Evolutionary conservation across 1,139 yeast genomes (phyloP).

Genomic region (Candida albicans): DNA sequence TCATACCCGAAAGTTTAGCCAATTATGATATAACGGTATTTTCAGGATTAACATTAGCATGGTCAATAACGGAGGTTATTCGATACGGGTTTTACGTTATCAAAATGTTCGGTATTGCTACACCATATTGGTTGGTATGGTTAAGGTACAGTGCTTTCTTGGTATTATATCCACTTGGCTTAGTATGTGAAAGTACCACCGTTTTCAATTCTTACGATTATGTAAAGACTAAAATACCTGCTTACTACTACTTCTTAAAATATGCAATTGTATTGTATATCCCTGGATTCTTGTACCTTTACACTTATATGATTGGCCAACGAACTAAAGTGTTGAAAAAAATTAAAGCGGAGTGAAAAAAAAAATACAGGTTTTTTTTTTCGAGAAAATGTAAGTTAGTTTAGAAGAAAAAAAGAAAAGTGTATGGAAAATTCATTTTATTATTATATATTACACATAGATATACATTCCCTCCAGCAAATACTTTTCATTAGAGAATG

Average conservation of each 20-base stretch:
- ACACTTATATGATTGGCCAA: slow-evolving; percentile 36
- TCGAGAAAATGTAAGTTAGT: background rate
- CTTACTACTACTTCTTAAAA: slow-evolving; percentile 25
- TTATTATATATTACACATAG: background rate
- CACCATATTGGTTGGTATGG: slow-evolving; percentile 29
- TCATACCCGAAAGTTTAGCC: slow-evolving; percentile 34
- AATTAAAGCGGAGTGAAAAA: background rate
- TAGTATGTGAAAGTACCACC: slow-evolving; percentile 30
- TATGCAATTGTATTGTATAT: slow-evolving; percentile 30
- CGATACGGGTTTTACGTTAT: slow-evolving; percentile 30
- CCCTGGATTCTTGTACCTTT: slow-evolving; percentile 35
- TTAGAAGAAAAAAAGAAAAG: background rate
- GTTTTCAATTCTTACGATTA: slow-evolving; percentile 29
- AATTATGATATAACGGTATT: slow-evolving; percentile 28
- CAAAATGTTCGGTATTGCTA: slow-evolving; percentile 7
- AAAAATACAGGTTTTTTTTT: background rate
- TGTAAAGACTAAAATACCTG: slow-evolving; percentile 11
- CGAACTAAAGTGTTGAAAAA: slow-evolving; percentile 22
- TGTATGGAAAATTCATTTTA: too few species aligned
- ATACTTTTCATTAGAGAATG: background rate
- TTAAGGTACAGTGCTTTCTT: slow-evolving; percentile 34
- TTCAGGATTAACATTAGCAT: slow-evolving; percentile 29
- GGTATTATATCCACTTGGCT: slow-evolving; percentile 37
- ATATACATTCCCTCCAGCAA: background rate
- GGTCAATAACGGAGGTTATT: slow-evolving; percentile 37